Conservation (phyloP, 2,329 filamentous ascomycete genomes). For the Aspergillus floridensis region DNA sequence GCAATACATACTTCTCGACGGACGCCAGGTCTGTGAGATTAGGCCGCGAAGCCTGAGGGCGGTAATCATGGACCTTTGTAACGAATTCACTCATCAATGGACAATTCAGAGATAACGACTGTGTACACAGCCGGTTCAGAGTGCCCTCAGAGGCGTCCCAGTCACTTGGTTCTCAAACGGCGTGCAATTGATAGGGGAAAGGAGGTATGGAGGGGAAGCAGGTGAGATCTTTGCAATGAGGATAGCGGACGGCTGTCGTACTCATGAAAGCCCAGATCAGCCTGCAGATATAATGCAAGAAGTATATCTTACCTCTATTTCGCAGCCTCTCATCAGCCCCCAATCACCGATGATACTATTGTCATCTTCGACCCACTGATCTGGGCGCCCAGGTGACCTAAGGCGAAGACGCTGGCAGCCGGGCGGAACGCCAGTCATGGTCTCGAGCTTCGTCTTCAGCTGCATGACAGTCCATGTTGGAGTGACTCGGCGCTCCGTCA, state of each 20-base stretch:
- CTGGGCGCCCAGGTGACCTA: constrained; percentile 60
- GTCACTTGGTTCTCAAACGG: background rate
- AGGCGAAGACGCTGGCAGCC: constrained; percentile 72
- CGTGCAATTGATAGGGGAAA: background rate
- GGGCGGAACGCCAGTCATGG: constrained; percentile 87
- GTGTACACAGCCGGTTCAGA: background rate
- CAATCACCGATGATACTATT: constrained; percentile 61
- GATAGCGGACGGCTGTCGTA: background rate
- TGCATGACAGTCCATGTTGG: constrained; percentile 86
- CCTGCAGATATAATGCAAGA: background rate
- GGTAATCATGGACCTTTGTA: constrained; percentile 70
- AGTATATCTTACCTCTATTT: constrained; percentile 40
- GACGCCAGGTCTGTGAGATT: constrained; percentile 79
- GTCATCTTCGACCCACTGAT: constrained; percentile 66
- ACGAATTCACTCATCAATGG: constrained; percentile 5
- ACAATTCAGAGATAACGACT: background rate
- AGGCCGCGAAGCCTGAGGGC: constrained; percentile 69
- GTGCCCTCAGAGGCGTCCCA: background rate
- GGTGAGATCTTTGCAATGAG: background rate
- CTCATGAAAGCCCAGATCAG: background rate
- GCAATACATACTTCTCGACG: constrained; percentile 88
- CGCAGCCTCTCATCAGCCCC: constrained; percentile 40
- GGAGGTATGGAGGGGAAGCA: background rate
- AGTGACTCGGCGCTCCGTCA: constrained; percentile 85
- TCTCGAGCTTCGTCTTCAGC: constrained; percentile 83